Conservation (phyloP, 768 basidiomycete genomes). For the Mrakia gelida region DNA sequence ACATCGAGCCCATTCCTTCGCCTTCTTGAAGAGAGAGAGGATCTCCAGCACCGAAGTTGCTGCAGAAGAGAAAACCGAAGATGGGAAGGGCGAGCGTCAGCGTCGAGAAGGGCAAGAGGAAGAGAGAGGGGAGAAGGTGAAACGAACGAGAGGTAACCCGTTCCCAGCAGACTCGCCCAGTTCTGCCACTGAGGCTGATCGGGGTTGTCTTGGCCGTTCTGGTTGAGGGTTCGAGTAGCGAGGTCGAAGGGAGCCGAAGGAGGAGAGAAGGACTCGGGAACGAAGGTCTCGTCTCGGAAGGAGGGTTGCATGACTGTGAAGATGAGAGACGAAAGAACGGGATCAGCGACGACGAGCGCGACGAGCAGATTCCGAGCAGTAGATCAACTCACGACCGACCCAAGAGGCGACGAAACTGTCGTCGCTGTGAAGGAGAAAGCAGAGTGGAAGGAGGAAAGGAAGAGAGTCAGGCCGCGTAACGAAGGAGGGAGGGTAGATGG, state of each 20-base stretch:
- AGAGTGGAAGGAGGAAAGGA: not conserved
- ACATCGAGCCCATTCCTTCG: not conserved
- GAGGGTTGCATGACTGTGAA: not conserved
- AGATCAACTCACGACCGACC: not conserved
- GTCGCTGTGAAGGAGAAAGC: not conserved
- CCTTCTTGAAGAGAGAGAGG: slow-evolving; percentile 1
- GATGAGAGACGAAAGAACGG: too few relatives aligned
- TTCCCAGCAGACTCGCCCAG: slow-evolving; percentile 9
- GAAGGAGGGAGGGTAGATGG: not conserved
- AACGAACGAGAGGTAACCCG: not conserved
- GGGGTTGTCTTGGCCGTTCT: not conserved
- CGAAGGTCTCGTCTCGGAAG: slow-evolving; percentile 14
- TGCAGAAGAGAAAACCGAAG: not conserved
- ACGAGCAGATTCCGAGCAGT: too few relatives aligned
- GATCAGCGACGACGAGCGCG: too few relatives aligned
- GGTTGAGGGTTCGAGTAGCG: slow-evolving; percentile 12
- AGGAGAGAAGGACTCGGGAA: slow-evolving; percentile 2
- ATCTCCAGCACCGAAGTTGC: slow-evolving; percentile 13
- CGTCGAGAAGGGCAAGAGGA: not conserved
- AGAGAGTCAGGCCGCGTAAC: not conserved
- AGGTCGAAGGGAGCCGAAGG: slow-evolving; percentile 14
- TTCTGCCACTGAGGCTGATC: not conserved
- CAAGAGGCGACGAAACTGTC: not conserved
- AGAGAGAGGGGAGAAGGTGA: not conserved
- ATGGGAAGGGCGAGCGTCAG: not conserved